These are phyloP conservation scores for Wickerhamomyces subpelliculosus DNA, from an alignment of 805 yeast species.

Conservation along the genomic window DNA sequence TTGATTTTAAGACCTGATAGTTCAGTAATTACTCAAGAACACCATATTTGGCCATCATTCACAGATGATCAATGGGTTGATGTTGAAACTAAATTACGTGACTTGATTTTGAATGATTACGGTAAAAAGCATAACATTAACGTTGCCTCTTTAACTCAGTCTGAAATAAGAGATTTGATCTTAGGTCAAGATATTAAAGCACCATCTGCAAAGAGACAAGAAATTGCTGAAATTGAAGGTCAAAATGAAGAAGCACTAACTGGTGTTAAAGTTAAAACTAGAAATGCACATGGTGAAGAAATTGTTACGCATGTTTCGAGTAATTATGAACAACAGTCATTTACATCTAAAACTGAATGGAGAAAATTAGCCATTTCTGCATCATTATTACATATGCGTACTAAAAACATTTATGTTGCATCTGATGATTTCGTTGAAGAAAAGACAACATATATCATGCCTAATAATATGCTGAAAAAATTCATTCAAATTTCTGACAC, in stretches of 20 bases:
- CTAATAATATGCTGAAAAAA: constrained; percentile 70
- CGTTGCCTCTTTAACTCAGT: constrained; percentile 80
- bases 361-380: constrained; percentile 78
- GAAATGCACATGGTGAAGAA: constrained; percentile 93
- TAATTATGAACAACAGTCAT: constrained; percentile 76
- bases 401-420: constrained; percentile 67
- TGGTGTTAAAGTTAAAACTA: constrained; percentile 69
- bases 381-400: constrained; percentile 60
- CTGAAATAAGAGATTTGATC: constrained; percentile 89
- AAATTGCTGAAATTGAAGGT: constrained; percentile 67
- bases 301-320: constrained; percentile 91
- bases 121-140: constrained; percentile 81
- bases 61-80: constrained; percentile 87
- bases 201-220: constrained; percentile 83
- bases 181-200: constrained; percentile 91
- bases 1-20: constrained; percentile 71
- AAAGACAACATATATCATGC: constrained; percentile 66
- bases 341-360: constrained; percentile 88
- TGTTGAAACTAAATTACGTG: constrained; percentile 83
- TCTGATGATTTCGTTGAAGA: constrained; percentile 58
- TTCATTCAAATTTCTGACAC: constrained; percentile 77
- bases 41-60: constrained; percentile 92
- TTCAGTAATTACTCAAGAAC: constrained; percentile 58
- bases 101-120: constrained; percentile 78
- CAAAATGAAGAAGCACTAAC: constrained; percentile 33